phyloP scores from a whole-genome alignment of 2,329 filamentous ascomycete species.

The Apiospora malaysiana region DNA sequence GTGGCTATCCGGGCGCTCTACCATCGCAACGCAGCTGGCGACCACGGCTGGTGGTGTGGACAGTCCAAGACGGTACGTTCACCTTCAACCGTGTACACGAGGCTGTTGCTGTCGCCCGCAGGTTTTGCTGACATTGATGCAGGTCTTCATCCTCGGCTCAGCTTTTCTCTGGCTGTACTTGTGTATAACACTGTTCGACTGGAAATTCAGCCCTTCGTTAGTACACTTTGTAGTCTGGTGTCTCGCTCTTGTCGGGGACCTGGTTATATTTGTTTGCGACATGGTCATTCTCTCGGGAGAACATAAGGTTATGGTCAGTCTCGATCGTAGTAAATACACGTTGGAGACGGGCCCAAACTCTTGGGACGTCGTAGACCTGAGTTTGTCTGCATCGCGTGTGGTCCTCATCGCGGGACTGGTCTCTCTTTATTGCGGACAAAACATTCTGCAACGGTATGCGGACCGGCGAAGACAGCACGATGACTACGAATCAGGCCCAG shows the following conservation, averaged over 20 bases:
- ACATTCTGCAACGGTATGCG: slow-evolving; percentile 48
- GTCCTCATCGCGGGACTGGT: slow-evolving; percentile 66
- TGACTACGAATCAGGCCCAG: slow-evolving; percentile 45
- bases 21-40: slow-evolving; percentile 44
- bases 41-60: slow-evolving; percentile 40
- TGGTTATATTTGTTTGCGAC: slow-evolving; percentile 72
- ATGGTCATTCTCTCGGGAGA: slow-evolving; percentile 70
- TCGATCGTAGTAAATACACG: slow-evolving; percentile 46
- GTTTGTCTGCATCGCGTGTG: slow-evolving; percentile 71
- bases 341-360: slow-evolving; percentile 40
- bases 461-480: slow-evolving; percentile 49
- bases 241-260: slow-evolving; percentile 73
- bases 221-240: slow-evolving; percentile 84
- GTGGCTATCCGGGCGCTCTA: slow-evolving; percentile 77
- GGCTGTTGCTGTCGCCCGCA: background rate
- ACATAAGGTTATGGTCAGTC: slow-evolving; percentile 67
- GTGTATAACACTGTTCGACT: slow-evolving; percentile 85
- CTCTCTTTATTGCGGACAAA: slow-evolving; percentile 64
- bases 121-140: slow-evolving; percentile 22
- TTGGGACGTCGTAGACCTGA: slow-evolving; percentile 71
- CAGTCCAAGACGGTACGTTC: slow-evolving; percentile 40
- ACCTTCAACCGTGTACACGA: slow-evolving; percentile 11
- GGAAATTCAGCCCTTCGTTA: slow-evolving; percentile 77
- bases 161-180: slow-evolving; percentile 89
- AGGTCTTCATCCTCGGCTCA: slow-evolving; percentile 86